Evolutionary conservation across 306 rosid species (phyloP).

Genomic region (Fagus crenata): DNA sequence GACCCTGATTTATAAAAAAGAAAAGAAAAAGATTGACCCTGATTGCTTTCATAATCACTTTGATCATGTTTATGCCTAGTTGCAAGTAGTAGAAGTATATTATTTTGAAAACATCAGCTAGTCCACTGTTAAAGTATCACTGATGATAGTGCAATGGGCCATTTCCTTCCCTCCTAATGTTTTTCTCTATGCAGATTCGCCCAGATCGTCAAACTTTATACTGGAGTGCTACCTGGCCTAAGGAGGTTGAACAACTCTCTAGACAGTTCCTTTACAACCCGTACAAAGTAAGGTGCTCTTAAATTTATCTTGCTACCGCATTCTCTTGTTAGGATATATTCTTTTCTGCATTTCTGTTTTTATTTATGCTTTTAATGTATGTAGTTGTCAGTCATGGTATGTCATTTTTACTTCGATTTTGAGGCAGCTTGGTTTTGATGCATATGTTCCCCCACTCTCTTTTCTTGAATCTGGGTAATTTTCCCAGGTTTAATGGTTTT

Average conservation of each 20-base stretch:
- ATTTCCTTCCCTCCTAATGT: conserved; percentile 1
- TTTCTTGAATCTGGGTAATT: background rate
- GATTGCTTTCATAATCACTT: background rate
- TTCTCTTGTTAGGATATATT: conserved; percentile 19
- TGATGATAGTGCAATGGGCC: background rate
- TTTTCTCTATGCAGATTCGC: conserved; percentile 58
- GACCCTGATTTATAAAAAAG: background rate
- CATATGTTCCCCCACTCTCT: background rate
- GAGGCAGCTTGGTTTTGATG: background rate
- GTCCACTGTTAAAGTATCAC: background rate
- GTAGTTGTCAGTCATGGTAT: background rate
- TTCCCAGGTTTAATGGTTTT: background rate
- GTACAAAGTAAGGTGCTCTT: conserved; percentile 63
- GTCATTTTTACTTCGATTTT: background rate
- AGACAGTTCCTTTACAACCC: conserved; percentile 88
- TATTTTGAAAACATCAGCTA: background rate
- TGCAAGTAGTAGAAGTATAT: background rate
- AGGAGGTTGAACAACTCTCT: conserved; percentile 91
- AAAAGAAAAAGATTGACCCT: background rate
- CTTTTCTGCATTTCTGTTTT: background rate
- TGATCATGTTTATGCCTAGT: background rate
- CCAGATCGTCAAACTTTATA: conserved; percentile 94
- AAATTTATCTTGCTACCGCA: background rate
- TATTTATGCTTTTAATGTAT: background rate
- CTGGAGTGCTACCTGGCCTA: conserved; percentile 99